Conservation (phyloP, 2,329 filamentous ascomycete genomes). For the Cyphellophora attinorum region DNA sequence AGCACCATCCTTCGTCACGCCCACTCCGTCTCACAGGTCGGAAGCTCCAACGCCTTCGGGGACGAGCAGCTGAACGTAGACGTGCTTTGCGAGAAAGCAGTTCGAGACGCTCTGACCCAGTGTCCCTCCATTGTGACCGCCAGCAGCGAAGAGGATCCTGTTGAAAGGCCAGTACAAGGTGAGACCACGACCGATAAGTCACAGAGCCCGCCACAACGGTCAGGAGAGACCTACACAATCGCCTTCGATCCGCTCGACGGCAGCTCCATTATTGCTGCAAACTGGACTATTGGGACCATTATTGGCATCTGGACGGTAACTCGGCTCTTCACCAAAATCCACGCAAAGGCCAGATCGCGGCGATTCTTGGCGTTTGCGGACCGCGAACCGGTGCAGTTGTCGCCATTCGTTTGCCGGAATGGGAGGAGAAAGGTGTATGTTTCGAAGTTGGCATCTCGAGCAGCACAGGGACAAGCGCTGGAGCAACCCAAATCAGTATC, state of each 20-base stretch:
- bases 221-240: slow-evolving; percentile 43
- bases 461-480: neutral
- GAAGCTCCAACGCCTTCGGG: slow-evolving; percentile 45
- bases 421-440: neutral
- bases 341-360: neutral
- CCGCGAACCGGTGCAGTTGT: neutral
- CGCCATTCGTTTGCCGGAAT: neutral
- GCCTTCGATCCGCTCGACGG: slow-evolving; percentile 58
- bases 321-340: neutral
- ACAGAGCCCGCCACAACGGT: neutral
- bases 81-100: slow-evolving; percentile 39
- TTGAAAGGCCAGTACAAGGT: neutral
- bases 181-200: neutral
- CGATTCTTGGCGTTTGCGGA: slow-evolving; percentile 1
- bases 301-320: slow-evolving; percentile 44
- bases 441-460: neutral
- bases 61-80: slow-evolving; percentile 53
- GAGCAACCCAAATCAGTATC: neutral
- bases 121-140: slow-evolving; percentile 39
- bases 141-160: neutral
- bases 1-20: slow-evolving; percentile 34
- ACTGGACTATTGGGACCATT: slow-evolving; percentile 30
- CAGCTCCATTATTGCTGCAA: slow-evolving; percentile 29
- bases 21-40: slow-evolving; percentile 38
- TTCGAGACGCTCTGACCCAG: slow-evolving; percentile 35